Evolutionary conservation across 2,329 filamentous ascomycete species (phyloP).

Genomic region (Fusarium sp.): DNA sequence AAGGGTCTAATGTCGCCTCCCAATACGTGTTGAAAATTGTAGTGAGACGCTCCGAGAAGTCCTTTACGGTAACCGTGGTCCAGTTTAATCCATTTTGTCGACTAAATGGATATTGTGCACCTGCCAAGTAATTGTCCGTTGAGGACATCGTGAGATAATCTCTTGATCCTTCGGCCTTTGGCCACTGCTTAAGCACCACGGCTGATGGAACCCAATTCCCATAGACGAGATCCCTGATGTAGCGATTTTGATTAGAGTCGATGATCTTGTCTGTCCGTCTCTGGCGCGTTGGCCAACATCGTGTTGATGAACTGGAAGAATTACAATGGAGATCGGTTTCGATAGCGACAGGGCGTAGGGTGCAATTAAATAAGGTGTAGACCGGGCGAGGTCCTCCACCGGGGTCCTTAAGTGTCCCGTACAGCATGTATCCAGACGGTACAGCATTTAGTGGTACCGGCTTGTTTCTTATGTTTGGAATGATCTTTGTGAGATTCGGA

Average conservation of each 20-base stretch:
- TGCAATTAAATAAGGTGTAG: slow-evolving; percentile 9
- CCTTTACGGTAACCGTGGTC: background rate
- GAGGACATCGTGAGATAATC: background rate
- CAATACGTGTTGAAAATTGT: slow-evolving; percentile 26
- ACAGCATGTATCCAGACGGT: background rate
- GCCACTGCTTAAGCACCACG: background rate
- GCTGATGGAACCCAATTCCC: too few relatives aligned
- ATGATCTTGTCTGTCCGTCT: background rate
- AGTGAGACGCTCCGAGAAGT: slow-evolving; percentile 18
- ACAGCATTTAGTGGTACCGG: background rate
- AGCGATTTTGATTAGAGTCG: too few relatives aligned
- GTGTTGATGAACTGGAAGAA: background rate
- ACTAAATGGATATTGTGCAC: background rate
- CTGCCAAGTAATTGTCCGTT: background rate
- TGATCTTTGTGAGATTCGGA: too few relatives aligned
- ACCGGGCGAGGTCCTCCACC: too few relatives aligned
- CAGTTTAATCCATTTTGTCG: background rate
- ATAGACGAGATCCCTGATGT: too few relatives aligned
- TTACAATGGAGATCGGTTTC: slow-evolving; percentile 11
- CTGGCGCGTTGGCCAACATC: slow-evolving; percentile 3
- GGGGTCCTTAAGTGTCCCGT: background rate
- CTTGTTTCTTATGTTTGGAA: background rate
- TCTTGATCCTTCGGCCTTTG: background rate
- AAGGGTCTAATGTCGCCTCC: slow-evolving; percentile 9
- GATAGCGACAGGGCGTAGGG: background rate